A percentile compares a stretch with the other conserved stretches of the same genome.
Conservation (phyloP, 1,284 basidiomycete genomes). For the Leccinum pachyderme region DNA sequence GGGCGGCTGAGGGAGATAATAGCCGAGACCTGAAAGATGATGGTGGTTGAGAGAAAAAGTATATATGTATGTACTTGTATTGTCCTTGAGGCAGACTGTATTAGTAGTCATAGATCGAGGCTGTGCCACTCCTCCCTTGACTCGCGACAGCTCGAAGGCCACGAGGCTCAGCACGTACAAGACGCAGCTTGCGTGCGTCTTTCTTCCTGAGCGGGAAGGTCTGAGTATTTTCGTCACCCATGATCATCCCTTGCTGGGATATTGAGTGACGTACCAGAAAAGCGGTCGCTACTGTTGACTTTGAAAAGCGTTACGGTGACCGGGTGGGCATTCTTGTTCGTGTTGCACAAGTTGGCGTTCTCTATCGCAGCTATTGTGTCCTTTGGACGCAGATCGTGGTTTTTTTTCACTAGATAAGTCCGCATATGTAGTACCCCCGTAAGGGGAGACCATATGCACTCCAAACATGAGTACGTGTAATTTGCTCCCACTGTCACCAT, state of each 20-base stretch:
- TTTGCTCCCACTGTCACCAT: neutral
- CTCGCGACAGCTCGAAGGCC: constrained; percentile 34
- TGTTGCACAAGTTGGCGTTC: neutral
- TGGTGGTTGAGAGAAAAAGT: neutral
- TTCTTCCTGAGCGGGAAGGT: constrained; percentile 9
- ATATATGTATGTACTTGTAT: neutral
- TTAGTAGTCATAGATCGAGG: neutral
- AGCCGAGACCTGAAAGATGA: neutral
- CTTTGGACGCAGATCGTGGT: constrained; percentile 9
- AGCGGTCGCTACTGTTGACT: constrained; percentile 25
- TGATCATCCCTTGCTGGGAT: neutral
- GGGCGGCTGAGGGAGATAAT: neutral
- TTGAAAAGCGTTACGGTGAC: constrained; percentile 32
- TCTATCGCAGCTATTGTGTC: constrained; percentile 16
- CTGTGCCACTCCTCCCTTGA: neutral
- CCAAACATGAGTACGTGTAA: neutral
- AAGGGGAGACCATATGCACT: neutral
- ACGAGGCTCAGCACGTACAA: constrained; percentile 44
- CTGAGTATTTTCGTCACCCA: neutral
- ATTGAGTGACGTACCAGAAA: constrained; percentile 42
- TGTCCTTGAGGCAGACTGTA: neutral
- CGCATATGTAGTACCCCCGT: neutral
- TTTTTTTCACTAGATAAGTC: neutral
- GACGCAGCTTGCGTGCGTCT: neutral
- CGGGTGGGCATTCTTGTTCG: constrained; percentile 15